Evolutionary conservation across 495 filamentous ascomycete species (phyloP).

Genomic region (Letharia lupina): DNA sequence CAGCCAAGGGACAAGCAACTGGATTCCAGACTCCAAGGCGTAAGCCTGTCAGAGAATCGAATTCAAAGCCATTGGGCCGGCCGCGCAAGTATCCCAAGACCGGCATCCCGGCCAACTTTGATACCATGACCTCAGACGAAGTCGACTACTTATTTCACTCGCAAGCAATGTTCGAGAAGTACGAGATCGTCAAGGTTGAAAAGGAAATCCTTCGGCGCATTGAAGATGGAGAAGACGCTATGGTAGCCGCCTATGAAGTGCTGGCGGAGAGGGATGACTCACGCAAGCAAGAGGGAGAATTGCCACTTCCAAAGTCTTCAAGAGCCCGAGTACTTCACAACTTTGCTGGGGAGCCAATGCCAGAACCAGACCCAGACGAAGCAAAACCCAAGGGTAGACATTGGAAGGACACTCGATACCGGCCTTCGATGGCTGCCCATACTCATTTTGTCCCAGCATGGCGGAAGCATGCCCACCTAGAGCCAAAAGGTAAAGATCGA

Average conservation of each 20-base stretch:
- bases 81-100: slow-evolving; percentile 20
- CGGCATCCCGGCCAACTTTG: slow-evolving; percentile 17
- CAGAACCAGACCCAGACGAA: slow-evolving; percentile 5
- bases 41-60: background rate
- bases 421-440: slow-evolving; percentile 24
- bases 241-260: slow-evolving; percentile 16
- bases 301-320: slow-evolving; percentile 10
- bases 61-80: slow-evolving; percentile 14
- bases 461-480: background rate
- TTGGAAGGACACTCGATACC: slow-evolving; percentile 4
- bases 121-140: slow-evolving; percentile 11
- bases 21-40: background rate
- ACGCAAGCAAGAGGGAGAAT: slow-evolving; percentile 5
- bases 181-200: slow-evolving; percentile 18
- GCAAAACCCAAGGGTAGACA: slow-evolving; percentile 1
- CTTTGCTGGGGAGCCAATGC: slow-evolving; percentile 16
- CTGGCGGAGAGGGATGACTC: slow-evolving; percentile 13
- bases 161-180: slow-evolving; percentile 19
- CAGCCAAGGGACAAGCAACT: background rate
- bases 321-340: slow-evolving; percentile 16
- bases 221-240: slow-evolving; percentile 14
- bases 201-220: slow-evolving; percentile 20
- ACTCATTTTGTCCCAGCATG: slow-evolving; percentile 7
- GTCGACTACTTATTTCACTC: slow-evolving; percentile 13
- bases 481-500: background rate